phyloP scores from a whole-genome alignment of 2,329 filamentous ascomycete genomes.

The Aspergillus fumigatus region DNA sequence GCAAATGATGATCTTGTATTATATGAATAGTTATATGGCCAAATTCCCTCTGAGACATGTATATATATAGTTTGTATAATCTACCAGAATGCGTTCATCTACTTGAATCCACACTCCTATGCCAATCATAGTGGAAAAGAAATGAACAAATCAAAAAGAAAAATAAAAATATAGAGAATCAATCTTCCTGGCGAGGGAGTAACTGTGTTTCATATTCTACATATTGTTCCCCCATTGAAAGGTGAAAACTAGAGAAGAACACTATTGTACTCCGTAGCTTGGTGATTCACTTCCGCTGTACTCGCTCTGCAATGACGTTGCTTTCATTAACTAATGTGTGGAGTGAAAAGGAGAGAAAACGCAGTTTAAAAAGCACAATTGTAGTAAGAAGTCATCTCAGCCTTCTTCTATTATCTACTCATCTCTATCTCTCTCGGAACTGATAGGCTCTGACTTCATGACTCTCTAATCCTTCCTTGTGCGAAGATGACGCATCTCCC shows the following conservation, averaged over 20 bases:
- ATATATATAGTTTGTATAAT: too few relatives aligned
- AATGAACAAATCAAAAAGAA: too few relatives aligned
- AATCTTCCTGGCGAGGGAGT: not conserved
- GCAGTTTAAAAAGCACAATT: not conserved
- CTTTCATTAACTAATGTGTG: not conserved
- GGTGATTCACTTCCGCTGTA: not conserved
- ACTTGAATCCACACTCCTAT: too few relatives aligned
- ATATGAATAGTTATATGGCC: not conserved
- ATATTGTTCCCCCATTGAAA: not conserved
- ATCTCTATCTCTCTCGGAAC: too few relatives aligned
- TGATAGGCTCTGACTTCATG: not conserved
- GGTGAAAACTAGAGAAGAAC: not conserved
- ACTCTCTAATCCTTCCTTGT: not conserved
- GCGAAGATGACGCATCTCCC: constrained; percentile 16
- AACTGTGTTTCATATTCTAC: too few relatives aligned
- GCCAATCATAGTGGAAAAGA: too few relatives aligned
- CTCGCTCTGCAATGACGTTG: not conserved
- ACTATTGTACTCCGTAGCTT: not conserved
- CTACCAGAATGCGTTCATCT: too few relatives aligned
- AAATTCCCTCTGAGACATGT: too few relatives aligned
- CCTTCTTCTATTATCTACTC: not conserved
- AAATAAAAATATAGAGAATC: not conserved
- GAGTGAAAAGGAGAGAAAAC: not conserved
- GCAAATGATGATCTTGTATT: not conserved
- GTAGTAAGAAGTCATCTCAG: not conserved